Base-by-base conservation (phyloP, 352 stramenopile genomes). In the Pythium utonaiense region DNA sequence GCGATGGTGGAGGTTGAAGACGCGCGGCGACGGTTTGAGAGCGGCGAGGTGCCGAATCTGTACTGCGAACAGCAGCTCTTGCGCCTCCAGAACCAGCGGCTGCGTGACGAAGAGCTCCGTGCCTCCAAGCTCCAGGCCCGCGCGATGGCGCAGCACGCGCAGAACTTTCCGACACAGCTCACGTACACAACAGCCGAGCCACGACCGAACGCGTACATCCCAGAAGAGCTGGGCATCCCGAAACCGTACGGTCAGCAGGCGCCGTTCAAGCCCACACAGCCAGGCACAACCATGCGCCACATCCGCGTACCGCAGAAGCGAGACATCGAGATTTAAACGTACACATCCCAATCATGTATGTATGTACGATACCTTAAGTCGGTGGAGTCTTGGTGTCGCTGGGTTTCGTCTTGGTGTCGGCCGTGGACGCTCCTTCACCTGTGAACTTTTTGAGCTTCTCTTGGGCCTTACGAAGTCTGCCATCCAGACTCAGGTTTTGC, bases 121-220 rank as follows among this genome's bases (percentile, higher is more conserved):
- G 22, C 64, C 1, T 21, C 62, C 50, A 88, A 87, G 60, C 61
- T 75, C 10, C 73, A 91, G 27, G 53, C 67, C 3, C 71, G 60
- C 0, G 71, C 65, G 27, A 71, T 77, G 28, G 69, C 64, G 12
- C 64, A 70, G 13, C 80, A 89, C 31, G 80, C 80, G n/a, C 69
- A 74, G 25, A 77, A 77, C 49, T 89, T 88, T 44, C 75, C 82
- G 3, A 71, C 80, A n/a, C 81, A 91, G 52, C 64, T 92, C 54
- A 85, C 75, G 28, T 89, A 86, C 61, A 97, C 89, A 44, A 98
- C 87, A 5, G 94, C 93, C 48, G 88, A 97, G 64, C 84, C 89
- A 22, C 74, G 94, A 22, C 93, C 93, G 25, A 98, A 97, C 57
- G 94, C 93, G 1, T 98, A 98, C 70, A 96, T 98, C 52, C 93